Base-by-base conservation (phyloP, 2,329 filamentous ascomycete genomes). In the Fusarium protoensiforme region DNA sequence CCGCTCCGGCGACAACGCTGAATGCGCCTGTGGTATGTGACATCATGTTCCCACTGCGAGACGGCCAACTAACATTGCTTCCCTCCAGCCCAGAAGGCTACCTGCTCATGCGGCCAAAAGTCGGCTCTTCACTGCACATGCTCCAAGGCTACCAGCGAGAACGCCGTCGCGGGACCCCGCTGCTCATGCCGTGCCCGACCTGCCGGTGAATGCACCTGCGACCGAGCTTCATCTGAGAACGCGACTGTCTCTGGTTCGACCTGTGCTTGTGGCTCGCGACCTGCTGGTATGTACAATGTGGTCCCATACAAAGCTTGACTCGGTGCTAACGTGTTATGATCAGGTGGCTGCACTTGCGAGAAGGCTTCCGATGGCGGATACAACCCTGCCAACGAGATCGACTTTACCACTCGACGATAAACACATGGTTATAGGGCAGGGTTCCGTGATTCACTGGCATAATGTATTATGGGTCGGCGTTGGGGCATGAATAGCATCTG, bases 41-140 rank as follows among this genome's bases (percentile, higher is more conserved):
- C 41, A 60, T 68, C 64, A 72, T 65, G 14, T 24, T 33, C 16
- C 16, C 11, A 10, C 14, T 35, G 10, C 33, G 31, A 7, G 22
- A 18, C 22, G 24, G 10, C 58, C 65, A 69, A 73, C 69, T 51
- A 2, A 64, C n/a, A n/a, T 14, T 14, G 0, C 5, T 54, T 11
- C 7, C 64, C 61, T 24, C 22, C 75, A 90, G 90, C 90, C 76
- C 83, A 90, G 77, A 87, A 92, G 83, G 91, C 91, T 10, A 92
- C 87, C 68, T 98, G 95, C 90, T 97, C 94, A 18, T 98, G 96
- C 82, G 96, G 96, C 80, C 91, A 98, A 87, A 89, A 96, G 81
- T 90, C 91, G 5, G 96, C 96, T 58, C 90, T 98, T 57, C 88
- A 95, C 82, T 98, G 96, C 90, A 93, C 87, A 71, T 98, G 96